Percentiles rank a stretch among this genome's conserved stretches.
Conservation (phyloP, 495 filamentous ascomycete genomes). For the Penicillium parvum region DNA sequence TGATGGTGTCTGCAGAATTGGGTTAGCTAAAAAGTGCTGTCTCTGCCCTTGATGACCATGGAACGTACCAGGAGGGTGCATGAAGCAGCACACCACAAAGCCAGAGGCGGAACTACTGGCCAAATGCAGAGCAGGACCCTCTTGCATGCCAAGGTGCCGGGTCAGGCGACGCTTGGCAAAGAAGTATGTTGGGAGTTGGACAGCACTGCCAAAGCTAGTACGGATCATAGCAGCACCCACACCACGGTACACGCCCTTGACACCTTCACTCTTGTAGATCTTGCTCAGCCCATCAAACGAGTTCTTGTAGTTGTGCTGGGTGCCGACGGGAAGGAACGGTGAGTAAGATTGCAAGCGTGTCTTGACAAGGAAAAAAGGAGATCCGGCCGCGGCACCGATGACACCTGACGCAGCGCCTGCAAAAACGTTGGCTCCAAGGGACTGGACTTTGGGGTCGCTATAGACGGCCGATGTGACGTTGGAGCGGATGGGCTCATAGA, state of each 20-base stretch:
- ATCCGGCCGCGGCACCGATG: conserved; percentile 83
- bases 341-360: conserved; percentile 93
- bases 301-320: conserved; percentile 88
- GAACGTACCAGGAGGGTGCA: conserved; percentile 86
- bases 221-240: conserved; percentile 94
- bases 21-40: conserved; percentile 12
- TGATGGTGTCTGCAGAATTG: conserved; percentile 76
- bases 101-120: conserved; percentile 85
- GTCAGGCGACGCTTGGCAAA: conserved; percentile 87
- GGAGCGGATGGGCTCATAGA: conserved; percentile 91
- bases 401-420: conserved; percentile 83
- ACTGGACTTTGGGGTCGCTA: conserved; percentile 69
- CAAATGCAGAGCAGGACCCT: conserved; percentile 85
- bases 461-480: conserved; percentile 62
- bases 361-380: conserved; percentile 98
- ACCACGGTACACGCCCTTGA: conserved; percentile 80
- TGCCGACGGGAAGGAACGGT: conserved; percentile 90
- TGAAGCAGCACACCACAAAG: conserved; percentile 94
- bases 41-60: neutral
- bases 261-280: conserved; percentile 73
- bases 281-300: conserved; percentile 74
- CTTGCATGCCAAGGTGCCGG: conserved; percentile 78
- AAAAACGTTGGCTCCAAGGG: conserved; percentile 86
- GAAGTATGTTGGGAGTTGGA: conserved; percentile 97
- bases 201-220: conserved; percentile 90